Base-by-base conservation (phyloP, 257 asterid species). In the Solanum pennellii region DNA sequence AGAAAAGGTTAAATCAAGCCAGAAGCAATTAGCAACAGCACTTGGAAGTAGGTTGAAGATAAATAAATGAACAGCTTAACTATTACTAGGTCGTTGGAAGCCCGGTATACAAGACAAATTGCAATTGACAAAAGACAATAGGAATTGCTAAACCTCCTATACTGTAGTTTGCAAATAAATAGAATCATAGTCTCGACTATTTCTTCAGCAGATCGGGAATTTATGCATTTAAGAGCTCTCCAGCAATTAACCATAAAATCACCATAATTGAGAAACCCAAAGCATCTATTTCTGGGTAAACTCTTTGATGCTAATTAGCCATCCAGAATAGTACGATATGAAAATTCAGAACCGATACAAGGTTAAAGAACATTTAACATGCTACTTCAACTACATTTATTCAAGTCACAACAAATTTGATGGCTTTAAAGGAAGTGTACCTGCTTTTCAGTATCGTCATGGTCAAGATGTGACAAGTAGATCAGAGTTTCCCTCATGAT, bases 401-500 rank as follows among this genome's bases (percentile, higher is more conserved):
- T 49, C 21, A 49, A 52, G 45, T 20, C 85, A 49, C 27, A 3
- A 49, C 69, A 49, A 49, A 82, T 66, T 20, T 20, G 31, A 31
- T 82, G 69, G 69, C 71, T 49, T 71, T 73, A 42, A 85, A 66
- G 87, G 73, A 59, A 49, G 60, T 12, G 84, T 79, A 97, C 99
- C 99, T 95, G 99, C 85, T 93, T 96, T 92, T 97, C 99, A 12
- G 99, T 97, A 89, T 97, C 99, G 33, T 96, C 98, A 3, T 97
- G 99, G 88, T 97, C 99, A 90, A 97, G 99, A 94, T 97, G 98
- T 62, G 99, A 94, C 92, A 97, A 91, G 89, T 97, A 97, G 91
- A 97, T 94, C 92, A 97, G 89, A 47, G 99, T 97, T 90, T 97
- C 99, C 93, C 99, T 93, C 99, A 97, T 97, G 90, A 96, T 93